Evolutionary conservation across 73 alveolate genomes (phyloP).

Genomic region (Paramecium biaurelia): DNA sequence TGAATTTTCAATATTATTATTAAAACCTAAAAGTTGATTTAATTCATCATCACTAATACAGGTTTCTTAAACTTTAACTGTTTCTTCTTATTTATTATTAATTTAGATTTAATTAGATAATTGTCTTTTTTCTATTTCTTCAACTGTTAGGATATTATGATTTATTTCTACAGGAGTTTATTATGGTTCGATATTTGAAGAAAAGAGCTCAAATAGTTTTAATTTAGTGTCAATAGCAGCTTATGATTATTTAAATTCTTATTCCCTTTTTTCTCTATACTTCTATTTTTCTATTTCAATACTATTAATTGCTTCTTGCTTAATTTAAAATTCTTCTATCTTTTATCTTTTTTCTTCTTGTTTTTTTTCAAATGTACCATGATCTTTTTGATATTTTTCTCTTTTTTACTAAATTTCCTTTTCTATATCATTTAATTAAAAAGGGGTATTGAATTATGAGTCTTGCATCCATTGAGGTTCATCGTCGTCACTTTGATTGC

Average conservation of each 20-base stretch:
- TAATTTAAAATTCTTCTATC: neutral
- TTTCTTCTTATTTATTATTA: neutral
- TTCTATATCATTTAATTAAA: slow-evolving; percentile 20
- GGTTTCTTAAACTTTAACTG: neutral
- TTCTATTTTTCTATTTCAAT: slow-evolving; percentile 1
- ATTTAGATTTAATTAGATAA: neutral
- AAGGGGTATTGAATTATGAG: neutral
- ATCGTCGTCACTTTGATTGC: slow-evolving; percentile 12
- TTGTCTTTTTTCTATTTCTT: neutral
- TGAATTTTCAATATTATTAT: neutral
- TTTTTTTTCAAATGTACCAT: slow-evolving; percentile 41
- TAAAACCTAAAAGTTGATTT: neutral
- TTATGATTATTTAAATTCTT: neutral
- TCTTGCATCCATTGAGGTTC: slow-evolving; percentile 47
- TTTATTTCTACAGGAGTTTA: neutral
- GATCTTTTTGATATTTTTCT: neutral
- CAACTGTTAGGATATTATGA: neutral
- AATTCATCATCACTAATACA: neutral
- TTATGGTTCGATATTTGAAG: neutral
- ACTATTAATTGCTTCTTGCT: neutral
- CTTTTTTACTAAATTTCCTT: neutral
- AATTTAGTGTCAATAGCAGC: neutral
- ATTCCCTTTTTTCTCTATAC: neutral
- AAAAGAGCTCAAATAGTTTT: neutral
- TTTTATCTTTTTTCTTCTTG: slow-evolving; percentile 4